Evolutionary conservation across 257 asterid species (phyloP), one percentile per base, ranked within the genome.

Genomic region (Scutellaria barbata): DNA sequence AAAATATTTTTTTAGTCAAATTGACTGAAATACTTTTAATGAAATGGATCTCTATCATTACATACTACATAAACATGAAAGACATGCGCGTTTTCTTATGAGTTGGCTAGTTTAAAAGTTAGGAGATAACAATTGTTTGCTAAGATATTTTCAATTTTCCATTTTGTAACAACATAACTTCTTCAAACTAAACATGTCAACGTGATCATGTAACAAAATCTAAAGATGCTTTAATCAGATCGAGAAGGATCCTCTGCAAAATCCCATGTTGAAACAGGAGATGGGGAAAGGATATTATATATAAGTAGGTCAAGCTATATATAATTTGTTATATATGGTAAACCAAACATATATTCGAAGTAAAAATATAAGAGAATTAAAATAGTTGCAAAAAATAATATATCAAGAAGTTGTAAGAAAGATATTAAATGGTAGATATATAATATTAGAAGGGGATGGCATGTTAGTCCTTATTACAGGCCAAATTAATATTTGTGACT

Each of bases 301-400:
- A 41, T 25, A 68, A 76, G 76, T 54, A 69, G 68, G 72, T 63
- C 12, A 63, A 30, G 46, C 33, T 54, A 76, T 69, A 30, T 1
- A 30, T 30, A 10, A 69, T 54, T 30, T 18, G 60, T 62, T 57
- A 30, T 30, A 2, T 30, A 47, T 57, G 77, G 74, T 71, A 76
- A 78, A 84, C 86, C 86, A 86, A 86, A 84, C 85, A 82, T 76
- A 86, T 83, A 84, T 80, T 84, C 86, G 42, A 63, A n/a, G 51
- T 78, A 80, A 81, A 80, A 54, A 22, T 22, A 22, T 22, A 22
- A 22, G 25, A 22, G 25, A 22, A 63, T 67, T 67, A 76, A 64
- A 64, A 66, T 33, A 48, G 56, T 72, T 35, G 8, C 40, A 63
- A 45, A 48, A 35, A 74, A 51, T 30, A 68, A 6, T 0, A n/a